Conservation (phyloP, 2,329 filamentous ascomycete species). For the Mycosphaerella arachidis region DNA sequence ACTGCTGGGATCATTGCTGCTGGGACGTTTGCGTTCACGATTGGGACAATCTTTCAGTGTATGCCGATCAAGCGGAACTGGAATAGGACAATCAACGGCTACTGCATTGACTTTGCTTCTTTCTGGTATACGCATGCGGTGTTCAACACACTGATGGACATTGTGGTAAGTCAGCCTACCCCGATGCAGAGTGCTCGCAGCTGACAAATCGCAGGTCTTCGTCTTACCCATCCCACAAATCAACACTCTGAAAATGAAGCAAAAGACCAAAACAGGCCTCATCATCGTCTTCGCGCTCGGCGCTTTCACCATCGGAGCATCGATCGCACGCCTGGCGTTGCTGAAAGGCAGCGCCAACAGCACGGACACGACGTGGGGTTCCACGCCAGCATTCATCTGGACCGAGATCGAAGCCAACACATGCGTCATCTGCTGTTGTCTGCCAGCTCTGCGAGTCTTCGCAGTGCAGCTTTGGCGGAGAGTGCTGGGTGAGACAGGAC, state of each 20-base stretch:
- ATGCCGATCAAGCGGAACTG: constrained; percentile 21
- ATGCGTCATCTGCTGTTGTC: constrained; percentile 25
- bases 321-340: constrained; percentile 25
- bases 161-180: constrained; percentile 19
- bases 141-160: constrained; percentile 28
- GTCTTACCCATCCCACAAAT: constrained; percentile 29
- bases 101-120: constrained; percentile 19
- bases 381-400: constrained; percentile 23
- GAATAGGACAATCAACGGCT: constrained; percentile 14
- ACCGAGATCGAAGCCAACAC: constrained; percentile 27
- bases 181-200: background rate
- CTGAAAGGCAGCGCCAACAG: constrained; percentile 18
- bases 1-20: constrained; percentile 11
- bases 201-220: constrained; percentile 19
- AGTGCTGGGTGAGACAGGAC: background rate
- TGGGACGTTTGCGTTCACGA: constrained; percentile 23
- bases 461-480: constrained; percentile 6
- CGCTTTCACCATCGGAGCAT: constrained; percentile 26
- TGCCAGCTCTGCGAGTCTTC: constrained; percentile 21
- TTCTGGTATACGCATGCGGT: constrained; percentile 29
- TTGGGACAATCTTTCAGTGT: constrained; percentile 27
- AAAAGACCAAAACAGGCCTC: constrained; percentile 20
- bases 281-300: constrained; percentile 25
- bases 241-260: constrained; percentile 21
- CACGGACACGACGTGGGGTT: constrained; percentile 25